These are phyloP conservation scores for Lanmaoa pseudosensibilis DNA, from an alignment of 768 basidiomycete genomes.

Conservation along the genomic window DNA sequence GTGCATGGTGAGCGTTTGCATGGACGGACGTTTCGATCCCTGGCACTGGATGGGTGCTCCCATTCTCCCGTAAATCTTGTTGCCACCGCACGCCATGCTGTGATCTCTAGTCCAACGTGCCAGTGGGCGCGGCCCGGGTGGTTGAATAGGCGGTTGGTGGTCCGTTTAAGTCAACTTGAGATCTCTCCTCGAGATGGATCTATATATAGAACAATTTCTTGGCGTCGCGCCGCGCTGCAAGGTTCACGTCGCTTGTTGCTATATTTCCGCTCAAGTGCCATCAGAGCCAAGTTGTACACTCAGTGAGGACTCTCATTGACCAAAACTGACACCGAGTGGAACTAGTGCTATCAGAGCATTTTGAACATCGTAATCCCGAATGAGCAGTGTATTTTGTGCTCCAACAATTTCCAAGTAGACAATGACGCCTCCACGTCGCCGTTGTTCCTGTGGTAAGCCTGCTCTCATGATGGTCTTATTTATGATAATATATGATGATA, in stretches of 20 bases:
- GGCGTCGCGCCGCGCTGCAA: background rate
- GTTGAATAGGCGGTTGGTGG: background rate
- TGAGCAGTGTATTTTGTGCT: background rate
- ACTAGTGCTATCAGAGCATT: background rate
- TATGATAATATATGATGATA: background rate
- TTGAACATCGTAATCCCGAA: background rate
- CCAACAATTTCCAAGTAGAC: background rate
- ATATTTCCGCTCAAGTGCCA: slow-evolving; percentile 31
- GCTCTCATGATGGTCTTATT: background rate
- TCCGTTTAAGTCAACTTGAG: background rate
- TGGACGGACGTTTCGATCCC: background rate
- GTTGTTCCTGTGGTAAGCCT: background rate
- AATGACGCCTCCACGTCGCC: background rate
- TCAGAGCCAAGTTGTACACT: too few relatives aligned
- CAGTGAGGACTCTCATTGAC: background rate
- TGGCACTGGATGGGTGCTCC: background rate
- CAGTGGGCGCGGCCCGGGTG: background rate
- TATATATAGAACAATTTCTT: slow-evolving; percentile 1
- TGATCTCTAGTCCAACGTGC: background rate
- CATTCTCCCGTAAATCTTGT: background rate
- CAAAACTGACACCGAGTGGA: background rate
- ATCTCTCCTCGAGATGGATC: slow-evolving; percentile 5
- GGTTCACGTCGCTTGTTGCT: slow-evolving; percentile 11
- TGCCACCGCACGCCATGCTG: slow-evolving; percentile 1
- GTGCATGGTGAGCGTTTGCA: background rate